Evolutionary conservation across 305 asterid species (phyloP).

Genomic region (Andrographis paniculata): DNA sequence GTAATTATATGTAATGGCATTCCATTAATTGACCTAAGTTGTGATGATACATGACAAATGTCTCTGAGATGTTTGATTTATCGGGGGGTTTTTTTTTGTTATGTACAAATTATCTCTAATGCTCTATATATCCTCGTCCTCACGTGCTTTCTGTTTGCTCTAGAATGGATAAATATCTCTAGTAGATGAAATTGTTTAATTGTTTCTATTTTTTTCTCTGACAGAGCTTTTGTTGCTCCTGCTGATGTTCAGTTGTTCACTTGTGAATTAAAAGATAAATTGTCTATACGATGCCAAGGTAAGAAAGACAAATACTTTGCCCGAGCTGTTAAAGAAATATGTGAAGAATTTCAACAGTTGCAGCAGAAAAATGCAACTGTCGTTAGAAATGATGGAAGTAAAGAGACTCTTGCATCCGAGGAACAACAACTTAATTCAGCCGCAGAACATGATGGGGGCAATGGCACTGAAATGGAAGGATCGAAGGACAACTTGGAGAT

Average conservation of each 20-base stretch:
- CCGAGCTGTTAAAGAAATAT: conserved; percentile 53
- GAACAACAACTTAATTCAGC: conserved; percentile 26
- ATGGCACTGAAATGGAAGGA: conserved; percentile 17
- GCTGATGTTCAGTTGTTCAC: conserved; percentile 60
- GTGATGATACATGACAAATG: neutral
- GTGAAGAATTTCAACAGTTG: conserved; percentile 47
- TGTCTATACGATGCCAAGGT: conserved; percentile 45
- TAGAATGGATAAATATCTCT: too few relatives aligned
- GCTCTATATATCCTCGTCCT: too few relatives aligned
- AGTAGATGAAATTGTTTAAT: neutral
- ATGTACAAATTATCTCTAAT: neutral
- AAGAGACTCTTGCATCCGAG: conserved; percentile 25
- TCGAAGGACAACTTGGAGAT: conserved; percentile 18
- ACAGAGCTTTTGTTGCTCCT: conserved; percentile 75
- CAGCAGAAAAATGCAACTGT: conserved; percentile 28
- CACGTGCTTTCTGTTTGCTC: too few relatives aligned
- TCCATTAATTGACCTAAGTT: neutral
- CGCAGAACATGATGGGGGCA: conserved; percentile 22
- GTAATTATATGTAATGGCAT: neutral
- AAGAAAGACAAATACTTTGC: conserved; percentile 43
- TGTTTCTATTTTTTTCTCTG: conserved; percentile 5
- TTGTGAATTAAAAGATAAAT: conserved; percentile 37
- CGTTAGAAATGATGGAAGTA: conserved; percentile 27
- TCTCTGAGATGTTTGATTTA: neutral
- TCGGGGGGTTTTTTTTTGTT: neutral